Base-by-base conservation (phyloP, 148 eudicot genomes). In the Camellia japonica region DNA sequence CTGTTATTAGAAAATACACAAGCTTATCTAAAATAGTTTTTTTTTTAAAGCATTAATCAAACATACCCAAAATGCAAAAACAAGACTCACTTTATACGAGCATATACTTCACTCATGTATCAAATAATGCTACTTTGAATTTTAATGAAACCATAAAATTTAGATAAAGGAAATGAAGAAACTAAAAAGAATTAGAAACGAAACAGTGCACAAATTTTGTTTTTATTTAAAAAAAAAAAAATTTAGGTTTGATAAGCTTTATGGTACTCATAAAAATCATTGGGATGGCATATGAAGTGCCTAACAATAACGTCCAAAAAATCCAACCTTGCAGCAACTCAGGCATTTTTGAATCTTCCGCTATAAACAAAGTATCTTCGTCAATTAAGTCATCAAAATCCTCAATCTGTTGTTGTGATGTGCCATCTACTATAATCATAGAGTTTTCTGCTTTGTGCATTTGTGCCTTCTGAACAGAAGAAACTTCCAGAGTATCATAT, bases 301-400 rank as follows among this genome's bases (percentile, higher is more conserved):
- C 38, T 30, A 30, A 30, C 59, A 55, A 55, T 13, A 55, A 6
- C 1, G 49, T 68, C 52, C 72, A 55, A 68, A 68, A 64, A 43
- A 42, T 51, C n/a, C 43, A 68, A 44, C 72, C 72, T 68, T 43
- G 72, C 4, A 51, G 52, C 52, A 43, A 68, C 72, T 68, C 72
- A 43, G 72, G 51, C 72, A 51, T 68, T 8, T 43, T 68, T 68
- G 52, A 43, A 68, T 68, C 72, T 68, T 68, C 72, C 1, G 8
- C 72, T 68, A 19, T 43, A 68, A 68, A 18, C 52, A 68, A 68
- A 68, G 51, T 68, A 6, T 68, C 49, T 68, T 68, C 52, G 11
- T 68, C 72, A 68, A 68, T 68, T 46, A 68, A 68, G 72, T 68
- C 72, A 68, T 68, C 20, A n/a, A 42, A 14, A 3, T 68, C 72